Evolutionary conservation across 2,329 filamentous ascomycete species (phyloP).

Genomic region (Ceratocystis variospora): DNA sequence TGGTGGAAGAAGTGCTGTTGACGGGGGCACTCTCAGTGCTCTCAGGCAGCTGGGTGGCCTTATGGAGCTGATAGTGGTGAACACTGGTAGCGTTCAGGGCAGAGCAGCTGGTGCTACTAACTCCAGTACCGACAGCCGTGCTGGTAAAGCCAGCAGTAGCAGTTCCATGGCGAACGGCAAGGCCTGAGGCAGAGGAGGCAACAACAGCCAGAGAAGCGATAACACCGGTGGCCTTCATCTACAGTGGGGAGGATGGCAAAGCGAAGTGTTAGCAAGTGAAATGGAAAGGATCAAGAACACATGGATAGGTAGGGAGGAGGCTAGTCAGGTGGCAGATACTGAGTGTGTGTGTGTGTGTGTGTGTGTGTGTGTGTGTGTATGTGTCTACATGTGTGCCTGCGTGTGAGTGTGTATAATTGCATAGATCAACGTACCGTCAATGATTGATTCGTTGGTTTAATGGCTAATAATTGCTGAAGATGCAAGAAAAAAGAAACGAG

Average conservation of each 20-base stretch:
- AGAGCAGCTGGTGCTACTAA: constrained; percentile 1
- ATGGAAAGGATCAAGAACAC: neutral
- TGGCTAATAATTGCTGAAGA: neutral
- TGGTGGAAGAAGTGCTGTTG: neutral
- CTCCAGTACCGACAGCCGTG: constrained; percentile 1
- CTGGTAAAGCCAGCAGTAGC: neutral
- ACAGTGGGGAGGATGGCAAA: neutral
- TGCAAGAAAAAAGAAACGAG: neutral
- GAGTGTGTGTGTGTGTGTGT: neutral
- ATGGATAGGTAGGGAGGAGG: neutral
- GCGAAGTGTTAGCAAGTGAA: neutral
- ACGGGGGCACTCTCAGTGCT: neutral
- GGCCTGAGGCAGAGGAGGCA: neutral
- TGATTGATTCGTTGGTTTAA: neutral
- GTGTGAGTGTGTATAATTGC: too few relatives aligned
- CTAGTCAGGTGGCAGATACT: neutral
- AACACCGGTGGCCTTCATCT: constrained; percentile 5
- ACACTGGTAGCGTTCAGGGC: neutral
- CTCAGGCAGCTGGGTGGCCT: neutral
- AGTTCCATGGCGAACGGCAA: neutral
- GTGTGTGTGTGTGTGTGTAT: neutral
- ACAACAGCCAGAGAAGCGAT: neutral
- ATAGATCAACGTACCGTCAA: neutral
- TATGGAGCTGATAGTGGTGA: neutral
- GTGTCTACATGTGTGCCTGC: too few relatives aligned